Percentiles rank a stretch among this genome's conserved stretches.
Conservation (phyloP, 345 rosid genomes). For the Capsella bursapastoris region DNA sequence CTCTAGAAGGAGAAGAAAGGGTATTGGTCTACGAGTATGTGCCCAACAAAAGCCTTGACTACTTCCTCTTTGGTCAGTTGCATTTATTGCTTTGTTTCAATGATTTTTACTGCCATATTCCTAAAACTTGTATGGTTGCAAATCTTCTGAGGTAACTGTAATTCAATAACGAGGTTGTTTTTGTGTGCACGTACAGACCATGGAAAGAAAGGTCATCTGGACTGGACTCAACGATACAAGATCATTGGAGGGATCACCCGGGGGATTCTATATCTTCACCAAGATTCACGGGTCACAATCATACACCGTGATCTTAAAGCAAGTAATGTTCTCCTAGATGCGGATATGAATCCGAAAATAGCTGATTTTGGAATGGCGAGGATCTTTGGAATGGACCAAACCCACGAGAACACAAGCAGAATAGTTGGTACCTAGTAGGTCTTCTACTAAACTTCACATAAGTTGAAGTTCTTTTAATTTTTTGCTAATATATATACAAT, state of each 20-base stretch:
- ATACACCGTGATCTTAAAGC: slow-evolving; percentile 73
- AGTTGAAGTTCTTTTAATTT: not conserved
- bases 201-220: slow-evolving; percentile 34
- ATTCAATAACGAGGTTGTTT: not conserved
- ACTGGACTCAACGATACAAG: slow-evolving; percentile 53
- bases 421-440: slow-evolving; percentile 69
- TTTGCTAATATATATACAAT: not conserved
- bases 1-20: slow-evolving; percentile 20
- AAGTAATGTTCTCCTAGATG: slow-evolving; percentile 60
- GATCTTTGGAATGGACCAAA: slow-evolving; percentile 50
- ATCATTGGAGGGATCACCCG: slow-evolving; percentile 54
- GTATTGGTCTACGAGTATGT: slow-evolving; percentile 30
- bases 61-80: slow-evolving; percentile 32
- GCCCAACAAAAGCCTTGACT: slow-evolving; percentile 36
- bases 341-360: slow-evolving; percentile 60
- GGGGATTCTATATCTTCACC: slow-evolving; percentile 51
- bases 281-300: slow-evolving; percentile 56
- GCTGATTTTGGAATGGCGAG: slow-evolving; percentile 73
- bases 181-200: slow-evolving; percentile 38
- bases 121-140: not conserved
- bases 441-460: not conserved
- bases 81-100: not conserved
- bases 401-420: slow-evolving; percentile 48
- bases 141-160: not conserved
- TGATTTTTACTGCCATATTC: not conserved